A percentile compares a stretch with the other conserved stretches of the same genome.
Conservation (phyloP, 2,329 filamentous ascomycete genomes). For the Cordyceps farinosa region DNA sequence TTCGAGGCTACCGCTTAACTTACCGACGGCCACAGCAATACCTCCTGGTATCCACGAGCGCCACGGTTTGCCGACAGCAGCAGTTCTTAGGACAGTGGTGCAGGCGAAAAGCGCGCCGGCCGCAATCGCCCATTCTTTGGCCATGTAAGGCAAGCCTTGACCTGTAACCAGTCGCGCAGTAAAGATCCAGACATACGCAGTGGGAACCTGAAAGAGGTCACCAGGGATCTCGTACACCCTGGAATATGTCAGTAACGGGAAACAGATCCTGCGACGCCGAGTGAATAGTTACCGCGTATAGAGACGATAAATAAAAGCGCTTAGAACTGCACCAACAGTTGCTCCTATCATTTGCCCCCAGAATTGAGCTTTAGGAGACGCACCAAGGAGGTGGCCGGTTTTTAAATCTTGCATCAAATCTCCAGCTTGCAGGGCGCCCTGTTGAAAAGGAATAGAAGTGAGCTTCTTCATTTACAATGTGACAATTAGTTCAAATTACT, state of each 20-base stretch:
- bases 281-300: conserved; percentile 59
- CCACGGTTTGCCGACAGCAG: conserved; percentile 57
- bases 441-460: conserved; percentile 9
- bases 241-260: not conserved
- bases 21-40: conserved; percentile 90
- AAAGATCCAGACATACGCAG: conserved; percentile 96
- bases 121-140: conserved; percentile 71
- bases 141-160: conserved; percentile 79
- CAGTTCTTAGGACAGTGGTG: conserved; percentile 68
- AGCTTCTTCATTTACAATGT: not conserved
- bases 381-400: conserved; percentile 88
- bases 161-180: conserved; percentile 91
- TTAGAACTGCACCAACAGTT: conserved; percentile 78
- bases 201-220: conserved; percentile 87
- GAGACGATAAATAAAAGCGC: conserved; percentile 80
- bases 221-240: conserved; percentile 86
- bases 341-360: conserved; percentile 94
- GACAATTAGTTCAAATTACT: conserved; percentile 16
- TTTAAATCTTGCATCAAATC: conserved; percentile 98
- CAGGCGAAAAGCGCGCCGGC: conserved; percentile 71
- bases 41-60: conserved; percentile 79
- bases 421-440: conserved; percentile 83
- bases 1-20: conserved; percentile 20
- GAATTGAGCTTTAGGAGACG: conserved; percentile 91
- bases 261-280: conserved; percentile 9